Base-by-base conservation (phyloP, 352 stramenopile genomes). In the Globisporangium barbulae region DNA sequence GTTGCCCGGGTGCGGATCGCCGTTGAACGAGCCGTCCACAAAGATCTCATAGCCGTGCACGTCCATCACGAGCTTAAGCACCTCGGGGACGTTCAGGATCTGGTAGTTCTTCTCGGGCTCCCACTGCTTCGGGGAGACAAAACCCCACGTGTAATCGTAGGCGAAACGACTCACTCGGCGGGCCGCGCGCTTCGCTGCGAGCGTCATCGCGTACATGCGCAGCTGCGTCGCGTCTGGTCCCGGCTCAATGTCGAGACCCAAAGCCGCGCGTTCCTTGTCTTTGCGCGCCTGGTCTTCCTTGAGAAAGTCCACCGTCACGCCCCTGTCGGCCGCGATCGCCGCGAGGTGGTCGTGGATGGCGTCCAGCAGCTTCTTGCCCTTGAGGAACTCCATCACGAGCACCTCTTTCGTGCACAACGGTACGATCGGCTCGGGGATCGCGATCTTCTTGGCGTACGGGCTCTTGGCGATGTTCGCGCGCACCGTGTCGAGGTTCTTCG, bases 311-410 rank as follows among this genome's bases (percentile, higher is more conserved):
- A 97, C 67, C 0, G 91, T 94, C 55, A 97, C 87, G 28, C 92
- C 86, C 50, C 88, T 81, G 64, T 94, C 79, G 19, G 77, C 76
- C 5, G 93, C 94, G 68, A 98, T 94, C 17, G 79, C 73, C 50
- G 94, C 75, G 64, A 97, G 91, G 59, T 98, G 91, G 42, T 97
- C 83, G 54, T 96, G 88, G 61, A 98, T 91, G 30, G 71, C 94
- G 62, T 93, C 81, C 42, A 93, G 63, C 47, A 97, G 67, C 63
- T 90, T 97, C 55, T 84, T 78, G n/a, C 91, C 91, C 37, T 91
- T 80, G 19, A 97, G 73, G 59, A 97, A 93, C 74, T 98, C 91
- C 96, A 98, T 98, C 42, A 99, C 94, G 19, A 99, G 72, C 44
- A 98, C 91, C 67, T 97, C 78, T 65, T 97, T 97, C 1, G 91